A percentile compares a stretch with the other conserved stretches of the same genome.
These are phyloP conservation scores for Arthonia radiata DNA, from an alignment of 495 filamentous ascomycete species.

Conservation along the genomic window DNA sequence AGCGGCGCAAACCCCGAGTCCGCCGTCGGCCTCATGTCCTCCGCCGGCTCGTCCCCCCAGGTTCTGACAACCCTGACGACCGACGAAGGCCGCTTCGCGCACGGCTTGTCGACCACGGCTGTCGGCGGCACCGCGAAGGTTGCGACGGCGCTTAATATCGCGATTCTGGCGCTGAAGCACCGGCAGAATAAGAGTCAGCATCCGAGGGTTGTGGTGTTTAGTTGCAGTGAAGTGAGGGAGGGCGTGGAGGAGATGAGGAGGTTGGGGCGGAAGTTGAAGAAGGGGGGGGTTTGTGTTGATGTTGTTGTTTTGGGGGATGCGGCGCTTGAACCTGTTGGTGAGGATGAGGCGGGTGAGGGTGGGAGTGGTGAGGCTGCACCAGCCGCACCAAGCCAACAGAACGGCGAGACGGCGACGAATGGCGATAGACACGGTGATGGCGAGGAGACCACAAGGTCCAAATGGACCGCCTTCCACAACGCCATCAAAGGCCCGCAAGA, in stretches of 20 bases:
- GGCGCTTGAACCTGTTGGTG: too few species aligned
- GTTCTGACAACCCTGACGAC: slow-evolving; percentile 87
- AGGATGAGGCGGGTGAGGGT: too few species aligned
- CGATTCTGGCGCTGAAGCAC: slow-evolving; percentile 91
- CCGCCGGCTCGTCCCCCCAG: slow-evolving; percentile 92
- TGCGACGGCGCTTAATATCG: slow-evolving; percentile 80
- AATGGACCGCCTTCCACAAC: slow-evolving; percentile 79
- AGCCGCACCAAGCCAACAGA: too few species aligned
- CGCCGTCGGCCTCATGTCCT: slow-evolving; percentile 92
- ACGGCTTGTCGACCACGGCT: slow-evolving; percentile 82
- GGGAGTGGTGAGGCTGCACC: too few species aligned
- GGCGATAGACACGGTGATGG: too few species aligned
- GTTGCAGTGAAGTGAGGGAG: slow-evolving; percentile 75
- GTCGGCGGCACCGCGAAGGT: slow-evolving; percentile 71
- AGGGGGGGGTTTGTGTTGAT: slow-evolving; percentile 73
- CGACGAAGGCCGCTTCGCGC: slow-evolving; percentile 82
- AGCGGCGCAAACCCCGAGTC: slow-evolving; percentile 89
- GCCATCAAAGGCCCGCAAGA: slow-evolving; percentile 61
- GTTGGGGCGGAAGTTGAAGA: slow-evolving; percentile 96
- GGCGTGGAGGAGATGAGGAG: slow-evolving; percentile 69
- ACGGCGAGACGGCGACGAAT: too few species aligned
- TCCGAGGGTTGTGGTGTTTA: slow-evolving; percentile 88
- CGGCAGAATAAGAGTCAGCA: slow-evolving; percentile 88
- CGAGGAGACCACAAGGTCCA: slow-evolving; percentile 72
- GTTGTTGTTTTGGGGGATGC: slow-evolving; percentile 87